Evolutionary conservation across 805 yeast genomes (phyloP), one percentile per base, ranked within the genome.

Genomic region (Lachancea kluyveri): DNA sequence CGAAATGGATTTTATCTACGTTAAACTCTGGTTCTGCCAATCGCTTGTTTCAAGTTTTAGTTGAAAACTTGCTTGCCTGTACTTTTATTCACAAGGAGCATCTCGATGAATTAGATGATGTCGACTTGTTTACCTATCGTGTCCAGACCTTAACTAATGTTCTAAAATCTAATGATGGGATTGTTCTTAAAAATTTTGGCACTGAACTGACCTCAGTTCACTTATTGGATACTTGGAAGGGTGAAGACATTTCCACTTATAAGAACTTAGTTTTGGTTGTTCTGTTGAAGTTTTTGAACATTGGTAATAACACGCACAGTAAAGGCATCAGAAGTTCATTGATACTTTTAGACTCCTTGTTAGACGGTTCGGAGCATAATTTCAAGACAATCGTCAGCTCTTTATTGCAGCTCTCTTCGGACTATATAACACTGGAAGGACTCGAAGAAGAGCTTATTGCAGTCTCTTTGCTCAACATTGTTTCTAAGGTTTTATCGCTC

Each of bases 61-160:
- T 79, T 2, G 65, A 68, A n/a, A 73, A 80, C 5, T 49, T 84
- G 8, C 47, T 76, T 26, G 52, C 62, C 37, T 61, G 50, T 46
- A 62, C 43, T 17, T 71, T 63, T 40, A 45, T 46, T 35, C 42
- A 29, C 35, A 57, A 31, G 36, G 50, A 33, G 23, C 30, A 6
- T 3, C 31, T 73, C 12, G 50, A 52, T 2, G 52, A 57, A 1
- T 59, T 68, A 15, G 82, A 79, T 44, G 95, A 87, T 50, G 61
- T 74, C 30, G 74, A 67, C 2, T 60, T 70, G 14, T 77, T 82
- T 43, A 62, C 75, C 2, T 88, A 87, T 50, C 70, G 79, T 36
- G 46, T 82, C 27, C 64, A 66, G 12, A 63, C 72, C 0, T 45
- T 87, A 6, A 54, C 65, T 5, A 69, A 70, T 24, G 69, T 84